Base-by-base conservation (phyloP, 257 asterid species). In the Rhazya stricta region DNA sequence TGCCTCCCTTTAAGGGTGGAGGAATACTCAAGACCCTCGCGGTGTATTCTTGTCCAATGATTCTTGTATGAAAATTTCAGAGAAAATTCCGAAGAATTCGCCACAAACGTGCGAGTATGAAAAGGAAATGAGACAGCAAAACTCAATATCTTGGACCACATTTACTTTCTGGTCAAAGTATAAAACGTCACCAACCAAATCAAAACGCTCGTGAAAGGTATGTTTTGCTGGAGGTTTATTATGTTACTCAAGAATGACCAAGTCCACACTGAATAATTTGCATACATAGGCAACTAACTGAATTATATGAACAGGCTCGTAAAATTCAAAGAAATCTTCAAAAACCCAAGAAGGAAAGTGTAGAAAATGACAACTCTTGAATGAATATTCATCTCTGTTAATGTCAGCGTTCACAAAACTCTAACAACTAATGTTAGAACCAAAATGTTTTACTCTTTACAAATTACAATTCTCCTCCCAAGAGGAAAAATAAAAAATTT, bases 131-230 rank as follows among this genome's bases (percentile, higher is more conserved):
- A n/a, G 5, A 27, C 12, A 62, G 21, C 58, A 29, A 34, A 69
- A 37, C 18, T n/a, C 36, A 12, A 13, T 9, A 43, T 27, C 50
- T 30, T 73, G 75, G 81, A 80, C 82, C 87, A 77, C 72, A 34
- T 75, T 77, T 68, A 70, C 16, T 23, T 25, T 41, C 16, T 48
- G 74, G 39, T 15, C 37, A 43, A 46, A 69, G 27, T 27, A 46
- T 21, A 70, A 30, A 48, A 13, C 68, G 7, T 13, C 69, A 68
- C 39, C 37, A 42, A 68, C 39, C 58, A 42, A 27, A 3, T 68
- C 13, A 5, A n/a, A 4, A 19, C 7, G 1, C 46, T 6, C 23
- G 74, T 48, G 63, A 30, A 8, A 70, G 10, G 15, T 42, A 15
- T 41, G 56, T 18, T n/a, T n/a, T 8, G 30, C 46, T 65, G 30